Base-by-base conservation (phyloP, 441 rosid species). In the Adansonia rubrostipa region DNA sequence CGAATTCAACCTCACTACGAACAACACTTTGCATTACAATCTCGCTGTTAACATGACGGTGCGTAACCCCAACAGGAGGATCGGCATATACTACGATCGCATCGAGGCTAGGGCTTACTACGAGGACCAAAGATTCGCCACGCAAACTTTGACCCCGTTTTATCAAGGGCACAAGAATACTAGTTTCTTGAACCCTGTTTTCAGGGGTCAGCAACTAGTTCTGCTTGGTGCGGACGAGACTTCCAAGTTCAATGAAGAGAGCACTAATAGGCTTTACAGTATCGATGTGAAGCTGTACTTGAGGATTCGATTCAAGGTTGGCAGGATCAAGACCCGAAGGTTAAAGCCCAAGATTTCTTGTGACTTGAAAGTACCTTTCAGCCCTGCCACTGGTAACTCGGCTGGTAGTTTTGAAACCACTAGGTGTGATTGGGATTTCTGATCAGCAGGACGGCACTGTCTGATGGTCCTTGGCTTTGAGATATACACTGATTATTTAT, bases 161-260 rank as follows among this genome's bases (percentile, higher is more conserved):
- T 92, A 89, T 53, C 94, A 91, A 65, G 97, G 95, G 36, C 91
- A 90, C 83, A 93, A 92, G 83, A 91, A 84, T 66, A 93, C 94
- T 6, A 90, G 86, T 3, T 36, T 79, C 75, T 84, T 90, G 84
- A 71, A 10, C 4, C 75, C 88, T 0, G 69, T 24, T 19, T 89
- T 93, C 70, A 61, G 70, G 22, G 92, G 98, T 11, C 82, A 84
- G 75, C 76, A 85, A 0, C 0, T 81, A n/a, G 79, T 89, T 24
- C 6, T 80, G 20, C 85, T 91, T n/a, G 76, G 80, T 28, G 75
- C 79, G 1, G 73, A 80, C 1, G 82, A 80, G 36, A 5, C 58
- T 0, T 6, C 73, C 1, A 82, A 83, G 44, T 91, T 78, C 57
- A 80, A 80, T 51, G 14, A 19, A 15, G 89, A 91, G 67, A 89